Base-by-base conservation (phyloP, 306 rosid genomes). In the Fragaria iinumae region DNA sequence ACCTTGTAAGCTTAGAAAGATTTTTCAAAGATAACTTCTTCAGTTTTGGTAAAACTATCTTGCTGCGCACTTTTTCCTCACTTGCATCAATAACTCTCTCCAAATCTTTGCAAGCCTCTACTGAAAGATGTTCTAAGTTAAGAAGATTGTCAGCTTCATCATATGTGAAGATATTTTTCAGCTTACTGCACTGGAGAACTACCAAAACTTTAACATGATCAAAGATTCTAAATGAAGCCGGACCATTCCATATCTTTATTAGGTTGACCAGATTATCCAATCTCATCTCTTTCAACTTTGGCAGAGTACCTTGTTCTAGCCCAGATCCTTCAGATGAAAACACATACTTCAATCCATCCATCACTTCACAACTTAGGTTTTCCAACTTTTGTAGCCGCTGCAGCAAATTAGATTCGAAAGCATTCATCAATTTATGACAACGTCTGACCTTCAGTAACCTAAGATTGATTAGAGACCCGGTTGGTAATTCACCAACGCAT, bases 111-210 rank as follows among this genome's bases (percentile, higher is more conserved):
- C 59, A 53, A 2, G 0, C 11, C 59, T 52, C 0, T 18, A 53
- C 11, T 4, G 59, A 18, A 53, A 53, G 59, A 53, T 53, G 25
- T 53, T 53, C 59, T 20, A 53, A 53, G 7, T 38, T 38, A 38
- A 4, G 43, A 38, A 38, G 5, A 6, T 38, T 38, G 43, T 38
- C 43, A 38, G 18, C 18, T 21, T 47, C 8, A 5, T 62, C 20
- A 4, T 16, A 38, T 4, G 79, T 25, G 73, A 76, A 76, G n/a
- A 74, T 17, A 39, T 21, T 1, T 23, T 23, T 60, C 77, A 57
- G 59, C 56, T 74, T 59, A 2, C 14, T 12, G 38, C 80, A 76
- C 34, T 25, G 14, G 1, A 1, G n/a, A 1, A 66, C 80, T 4
- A 45, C 11, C 48, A 76, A 47, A 38, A 16, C 1, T 50, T 38